Percentiles rank a stretch among this genome's conserved stretches.
phyloP scores from a whole-genome alignment of 208 protist genomes.

The Acanthamoeba quina region DNA sequence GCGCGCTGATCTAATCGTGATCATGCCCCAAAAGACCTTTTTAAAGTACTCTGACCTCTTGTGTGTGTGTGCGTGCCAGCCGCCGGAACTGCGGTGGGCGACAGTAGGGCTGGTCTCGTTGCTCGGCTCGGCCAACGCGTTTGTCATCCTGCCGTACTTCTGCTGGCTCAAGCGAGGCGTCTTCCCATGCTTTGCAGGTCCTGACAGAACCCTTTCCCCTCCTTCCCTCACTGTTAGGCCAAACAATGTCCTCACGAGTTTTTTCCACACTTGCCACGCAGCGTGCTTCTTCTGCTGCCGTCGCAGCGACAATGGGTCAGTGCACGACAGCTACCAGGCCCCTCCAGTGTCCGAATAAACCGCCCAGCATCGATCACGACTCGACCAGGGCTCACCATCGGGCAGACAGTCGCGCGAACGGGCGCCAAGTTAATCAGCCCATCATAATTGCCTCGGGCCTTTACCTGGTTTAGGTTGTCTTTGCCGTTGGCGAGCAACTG shows the following conservation, averaged over 20 bases:
- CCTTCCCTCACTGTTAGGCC: background rate
- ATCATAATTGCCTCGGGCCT: too few species aligned
- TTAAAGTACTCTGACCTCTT: too few species aligned
- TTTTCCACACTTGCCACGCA: background rate
- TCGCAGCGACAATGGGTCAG: background rate
- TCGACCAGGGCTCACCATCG: too few species aligned
- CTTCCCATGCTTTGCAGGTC: conserved; percentile 43
- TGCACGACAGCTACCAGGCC: background rate
- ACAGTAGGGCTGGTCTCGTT: conserved; percentile 20
- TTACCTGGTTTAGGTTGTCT: too few species aligned
- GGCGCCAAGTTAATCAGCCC: too few species aligned
- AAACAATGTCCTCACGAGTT: background rate
- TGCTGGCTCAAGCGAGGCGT: conserved; percentile 52
- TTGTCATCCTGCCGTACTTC: conserved; percentile 19
- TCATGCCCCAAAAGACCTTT: too few species aligned
- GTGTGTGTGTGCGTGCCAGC: background rate
- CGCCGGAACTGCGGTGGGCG: conserved; percentile 18
- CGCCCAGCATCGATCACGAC: too few species aligned
- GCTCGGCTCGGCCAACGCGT: conserved; percentile 26
- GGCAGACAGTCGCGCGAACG: too few species aligned
- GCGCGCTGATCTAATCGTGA: background rate
- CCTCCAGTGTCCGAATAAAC: background rate
- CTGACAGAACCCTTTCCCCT: background rate
- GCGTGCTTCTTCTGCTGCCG: conserved; percentile 30
- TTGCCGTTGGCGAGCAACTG: too few species aligned